phyloP scores from a whole-genome alignment of 208 protist species.

The Leishmania mexicana region DNA sequence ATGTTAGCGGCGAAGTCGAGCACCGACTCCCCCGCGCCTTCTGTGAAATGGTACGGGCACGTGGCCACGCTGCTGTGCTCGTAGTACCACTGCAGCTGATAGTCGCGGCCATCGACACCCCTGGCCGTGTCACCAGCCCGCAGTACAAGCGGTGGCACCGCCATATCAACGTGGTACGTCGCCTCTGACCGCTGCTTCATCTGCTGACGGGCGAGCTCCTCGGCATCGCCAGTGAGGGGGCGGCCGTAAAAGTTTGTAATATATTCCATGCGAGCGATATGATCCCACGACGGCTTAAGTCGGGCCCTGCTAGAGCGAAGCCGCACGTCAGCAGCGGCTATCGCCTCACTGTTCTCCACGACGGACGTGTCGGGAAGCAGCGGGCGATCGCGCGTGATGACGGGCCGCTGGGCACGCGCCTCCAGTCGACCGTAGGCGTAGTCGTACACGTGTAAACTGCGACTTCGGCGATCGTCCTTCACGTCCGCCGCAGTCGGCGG shows the following conservation, averaged over 20 bases:
- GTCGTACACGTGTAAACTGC: slow-evolving; percentile 35
- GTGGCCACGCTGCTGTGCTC: slow-evolving; percentile 49
- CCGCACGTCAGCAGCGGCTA: slow-evolving; percentile 13
- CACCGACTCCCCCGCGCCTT: slow-evolving; percentile 40
- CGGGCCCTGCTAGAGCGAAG: slow-evolving; percentile 20
- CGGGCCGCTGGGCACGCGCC: slow-evolving; percentile 3
- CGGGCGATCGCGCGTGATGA: slow-evolving; percentile 17
- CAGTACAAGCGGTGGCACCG: slow-evolving; percentile 20
- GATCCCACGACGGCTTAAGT: slow-evolving; percentile 8
- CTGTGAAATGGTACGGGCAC: slow-evolving; percentile 66
- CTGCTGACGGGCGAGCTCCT: neutral
- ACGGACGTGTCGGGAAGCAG: slow-evolving; percentile 15
- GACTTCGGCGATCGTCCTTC: slow-evolving; percentile 12
- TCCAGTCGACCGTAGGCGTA: slow-evolving; percentile 36
- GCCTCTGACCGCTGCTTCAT: slow-evolving; percentile 10
- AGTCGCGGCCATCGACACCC: slow-evolving; percentile 26
- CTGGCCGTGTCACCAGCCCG: slow-evolving; percentile 37
- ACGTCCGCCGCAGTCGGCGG: slow-evolving; percentile 19
- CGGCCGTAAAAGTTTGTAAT: slow-evolving; percentile 12
- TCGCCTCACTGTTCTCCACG: slow-evolving; percentile 25
- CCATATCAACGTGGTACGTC: slow-evolving; percentile 5
- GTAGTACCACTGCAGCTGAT: slow-evolving; percentile 60
- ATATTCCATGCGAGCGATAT: slow-evolving; percentile 4
- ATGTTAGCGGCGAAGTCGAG: slow-evolving; percentile 59
- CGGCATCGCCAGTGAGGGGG: neutral